Evolutionary conservation across 2,329 filamentous ascomycete genomes (phyloP).

Genomic region (Epichloe hybrida): DNA sequence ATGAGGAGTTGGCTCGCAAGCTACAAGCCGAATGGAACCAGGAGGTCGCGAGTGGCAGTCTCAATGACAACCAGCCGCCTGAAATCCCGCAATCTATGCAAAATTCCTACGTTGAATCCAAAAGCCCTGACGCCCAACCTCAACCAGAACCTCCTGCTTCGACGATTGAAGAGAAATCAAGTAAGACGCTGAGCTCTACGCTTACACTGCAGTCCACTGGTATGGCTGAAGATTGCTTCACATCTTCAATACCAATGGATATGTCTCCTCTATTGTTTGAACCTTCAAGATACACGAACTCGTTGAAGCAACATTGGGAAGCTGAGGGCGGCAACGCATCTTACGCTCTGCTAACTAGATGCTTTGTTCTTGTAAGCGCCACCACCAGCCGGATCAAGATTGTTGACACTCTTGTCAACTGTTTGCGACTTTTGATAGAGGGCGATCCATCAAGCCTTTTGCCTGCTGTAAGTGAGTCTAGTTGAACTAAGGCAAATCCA

Average conservation of each 20-base stretch:
- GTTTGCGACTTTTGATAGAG: conserved; percentile 73
- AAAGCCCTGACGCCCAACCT: background rate
- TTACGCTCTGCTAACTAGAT: conserved; percentile 77
- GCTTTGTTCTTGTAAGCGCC: conserved; percentile 79
- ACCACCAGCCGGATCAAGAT: conserved; percentile 95
- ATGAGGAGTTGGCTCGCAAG: conserved; percentile 75
- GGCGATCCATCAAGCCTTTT: conserved; percentile 71
- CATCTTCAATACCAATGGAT: conserved; percentile 71
- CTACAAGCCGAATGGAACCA: conserved; percentile 77
- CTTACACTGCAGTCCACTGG: conserved; percentile 68
- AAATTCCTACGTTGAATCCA: background rate
- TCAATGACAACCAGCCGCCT: background rate
- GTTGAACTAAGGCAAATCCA: background rate
- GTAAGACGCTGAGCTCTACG: conserved; percentile 21
- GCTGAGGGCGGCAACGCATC: conserved; percentile 61
- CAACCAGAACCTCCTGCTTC: background rate
- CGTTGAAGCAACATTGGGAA: conserved; percentile 61
- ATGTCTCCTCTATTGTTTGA: conserved; percentile 72
- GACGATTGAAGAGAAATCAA: conserved; percentile 1
- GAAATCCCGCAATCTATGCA: background rate
- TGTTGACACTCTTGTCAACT: conserved; percentile 90
- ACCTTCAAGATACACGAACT: conserved; percentile 54
- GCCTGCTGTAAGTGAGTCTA: conserved; percentile 47
- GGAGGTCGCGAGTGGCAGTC: conserved; percentile 26
- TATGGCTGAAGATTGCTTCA: conserved; percentile 60